phyloP scores from a whole-genome alignment of 1,284 basidiomycete genomes.

The Volvariella volvacea region DNA sequence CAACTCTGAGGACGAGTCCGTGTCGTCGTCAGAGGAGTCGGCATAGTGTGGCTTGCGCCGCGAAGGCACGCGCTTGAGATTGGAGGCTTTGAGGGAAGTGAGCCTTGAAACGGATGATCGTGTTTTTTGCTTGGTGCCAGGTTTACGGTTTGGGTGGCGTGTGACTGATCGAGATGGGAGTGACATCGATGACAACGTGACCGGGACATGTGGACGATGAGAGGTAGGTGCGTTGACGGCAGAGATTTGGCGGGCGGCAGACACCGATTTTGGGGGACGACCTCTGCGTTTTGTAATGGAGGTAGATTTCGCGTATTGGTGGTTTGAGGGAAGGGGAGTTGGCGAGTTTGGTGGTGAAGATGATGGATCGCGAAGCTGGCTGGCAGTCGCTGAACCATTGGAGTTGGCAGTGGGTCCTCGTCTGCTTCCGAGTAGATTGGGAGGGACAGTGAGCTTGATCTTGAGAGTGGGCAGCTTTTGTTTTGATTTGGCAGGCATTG shows the following conservation, averaged over 20 bases:
- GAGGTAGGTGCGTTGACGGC: conserved; percentile 15
- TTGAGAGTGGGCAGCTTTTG: conserved; percentile 42
- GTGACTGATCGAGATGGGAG: background rate
- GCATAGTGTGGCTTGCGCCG: conserved; percentile 26
- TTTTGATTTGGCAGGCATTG: conserved; percentile 15
- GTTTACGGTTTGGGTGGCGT: conserved; percentile 10
- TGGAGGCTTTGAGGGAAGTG: conserved; percentile 28
- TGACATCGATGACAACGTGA: conserved; percentile 1
- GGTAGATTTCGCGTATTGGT: conserved; percentile 6
- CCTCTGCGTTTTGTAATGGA: conserved; percentile 42
- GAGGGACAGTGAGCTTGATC: conserved; percentile 69
- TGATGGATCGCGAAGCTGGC: conserved; percentile 12
- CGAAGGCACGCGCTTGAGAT: conserved; percentile 25
- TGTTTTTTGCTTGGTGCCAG: conserved; percentile 20
- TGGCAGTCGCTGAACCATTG: conserved; percentile 1
- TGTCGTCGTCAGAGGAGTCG: conserved; percentile 23
- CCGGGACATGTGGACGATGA: conserved; percentile 18
- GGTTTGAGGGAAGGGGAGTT: conserved; percentile 18
- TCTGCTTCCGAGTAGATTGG: conserved; percentile 38
- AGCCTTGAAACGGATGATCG: conserved; percentile 18
- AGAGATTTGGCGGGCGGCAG: conserved; percentile 15
- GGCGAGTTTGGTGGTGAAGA: conserved; percentile 17
- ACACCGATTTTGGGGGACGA: conserved; percentile 42
- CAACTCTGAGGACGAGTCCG: conserved; percentile 13
- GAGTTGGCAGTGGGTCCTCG: conserved; percentile 18